Evolutionary conservation across 2,329 filamentous ascomycete genomes (phyloP), one percentile per base, ranked within the genome.

Genomic region (Fusarium floridanum): DNA sequence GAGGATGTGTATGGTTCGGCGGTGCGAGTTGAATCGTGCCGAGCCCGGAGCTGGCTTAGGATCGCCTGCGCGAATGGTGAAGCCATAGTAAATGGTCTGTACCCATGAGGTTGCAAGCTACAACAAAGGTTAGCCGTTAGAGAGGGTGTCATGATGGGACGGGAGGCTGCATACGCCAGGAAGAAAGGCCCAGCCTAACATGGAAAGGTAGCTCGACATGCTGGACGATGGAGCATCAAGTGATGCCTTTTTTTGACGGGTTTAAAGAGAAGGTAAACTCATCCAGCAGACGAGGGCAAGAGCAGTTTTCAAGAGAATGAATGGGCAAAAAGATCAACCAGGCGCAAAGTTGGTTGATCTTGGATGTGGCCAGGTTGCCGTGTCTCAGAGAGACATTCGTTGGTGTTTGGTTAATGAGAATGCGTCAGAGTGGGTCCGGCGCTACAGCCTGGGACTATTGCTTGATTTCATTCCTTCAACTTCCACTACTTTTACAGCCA

Each of bases 41-140:
- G 89, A 87, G 82, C 94, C 90, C 39, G 93, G 90, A 67, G 85
- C 90, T 2, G 93, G 96, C 69, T 93, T 94, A 16, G 94, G 93
- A 72, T 95, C 92, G 80, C 97, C 97, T 56, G 95, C 97, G 75
- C 95, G 95, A 81, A 98, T 96, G 65, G 94, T 94, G 76, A 98
- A 85, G 78, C 92, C 89, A 85, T 98, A 99, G 85, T 95, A 97
- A 77, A 97, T 86, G 72, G 89, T 88, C 82, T 98, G 96, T 7
- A 93, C 82, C 86, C 92, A 94, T 73, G 90, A 90, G 41, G 95
- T 95, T 59, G 91, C 93, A 77, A 96, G 90, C 94, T 97, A 72
- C 57, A 34, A 41, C 24, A 34, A 20, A 29, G 22, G 73, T 79
- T 68, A 78, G 79, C 62, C 53, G 41, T 37, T 29, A 65, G 41